These are phyloP conservation scores for Hyaloscypha bicolor DNA, from an alignment of 495 filamentous ascomycete species.

Conservation along the genomic window DNA sequence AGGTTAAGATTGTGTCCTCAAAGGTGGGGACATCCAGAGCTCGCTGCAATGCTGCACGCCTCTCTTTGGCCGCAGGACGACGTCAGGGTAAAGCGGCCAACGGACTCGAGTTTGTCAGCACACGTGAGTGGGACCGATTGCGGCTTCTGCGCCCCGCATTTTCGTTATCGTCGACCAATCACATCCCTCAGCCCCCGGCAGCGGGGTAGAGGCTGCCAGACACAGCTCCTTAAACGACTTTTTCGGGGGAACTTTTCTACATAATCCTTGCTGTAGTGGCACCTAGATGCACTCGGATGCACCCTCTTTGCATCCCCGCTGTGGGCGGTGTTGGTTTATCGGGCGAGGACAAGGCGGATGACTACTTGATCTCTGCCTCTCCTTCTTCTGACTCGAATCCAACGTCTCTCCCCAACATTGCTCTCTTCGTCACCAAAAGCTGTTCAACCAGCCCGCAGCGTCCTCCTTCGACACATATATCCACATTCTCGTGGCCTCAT, in stretches of 20 bases:
- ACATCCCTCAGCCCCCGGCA: neutral
- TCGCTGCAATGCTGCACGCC: neutral
- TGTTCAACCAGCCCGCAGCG: neutral
- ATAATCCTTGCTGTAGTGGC: constrained; percentile 3
- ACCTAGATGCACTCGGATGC: neutral
- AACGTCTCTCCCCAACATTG: neutral
- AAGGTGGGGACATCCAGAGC: neutral
- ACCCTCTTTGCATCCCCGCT: neutral
- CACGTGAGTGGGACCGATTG: neutral
- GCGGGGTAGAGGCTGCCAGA: neutral
- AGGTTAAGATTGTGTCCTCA: neutral
- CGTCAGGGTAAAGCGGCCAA: neutral
- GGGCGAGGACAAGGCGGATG: neutral
- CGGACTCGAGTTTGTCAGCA: neutral
- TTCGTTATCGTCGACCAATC: neutral
- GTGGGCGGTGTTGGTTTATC: neutral
- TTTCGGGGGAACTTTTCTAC: constrained; percentile 4
- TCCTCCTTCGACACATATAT: neutral
- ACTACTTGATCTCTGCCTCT: neutral
- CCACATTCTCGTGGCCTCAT: constrained; percentile 16
- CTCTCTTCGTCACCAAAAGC: neutral
- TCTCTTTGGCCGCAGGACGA: neutral
- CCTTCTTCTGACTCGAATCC: neutral
- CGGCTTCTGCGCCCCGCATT: neutral
- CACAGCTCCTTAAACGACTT: constrained; percentile 8